Percentiles rank a stretch among this genome's conserved stretches.
Conservation (phyloP, 768 basidiomycete species). For the Suillus weaverae region DNA sequence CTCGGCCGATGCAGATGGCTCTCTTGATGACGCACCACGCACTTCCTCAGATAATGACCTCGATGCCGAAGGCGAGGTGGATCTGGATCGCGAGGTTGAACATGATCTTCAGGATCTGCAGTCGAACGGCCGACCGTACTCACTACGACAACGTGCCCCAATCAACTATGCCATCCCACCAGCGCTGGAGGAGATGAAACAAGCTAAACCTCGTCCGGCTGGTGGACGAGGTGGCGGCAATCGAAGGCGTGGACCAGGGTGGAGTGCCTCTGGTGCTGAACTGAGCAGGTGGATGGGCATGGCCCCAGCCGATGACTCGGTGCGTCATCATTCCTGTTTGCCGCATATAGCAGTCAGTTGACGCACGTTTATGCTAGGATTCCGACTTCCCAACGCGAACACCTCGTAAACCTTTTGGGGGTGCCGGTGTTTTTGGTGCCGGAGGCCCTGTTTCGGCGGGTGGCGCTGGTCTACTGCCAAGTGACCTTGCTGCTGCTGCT, state of each 20-base stretch:
- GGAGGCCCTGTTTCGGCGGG: conserved; percentile 45
- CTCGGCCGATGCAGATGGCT: conserved; percentile 58
- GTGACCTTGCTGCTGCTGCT: conserved; percentile 61
- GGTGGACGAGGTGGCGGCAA: conserved; percentile 37
- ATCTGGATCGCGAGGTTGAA: conserved; percentile 40
- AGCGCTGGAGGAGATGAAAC: conserved; percentile 67
- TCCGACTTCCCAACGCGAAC: conserved; percentile 69
- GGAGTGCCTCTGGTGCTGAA: conserved; percentile 81
- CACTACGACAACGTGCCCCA: conserved; percentile 59
- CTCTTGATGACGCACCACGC: conserved; percentile 53
- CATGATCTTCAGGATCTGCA: conserved; percentile 43
- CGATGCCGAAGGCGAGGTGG: conserved; percentile 39
- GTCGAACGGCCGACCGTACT: conserved; percentile 42
- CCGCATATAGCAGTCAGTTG: not conserved
- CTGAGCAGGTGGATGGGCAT: conserved; percentile 78
- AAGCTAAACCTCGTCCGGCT: conserved; percentile 39
- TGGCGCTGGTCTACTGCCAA: conserved; percentile 57
- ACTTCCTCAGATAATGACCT: conserved; percentile 38
- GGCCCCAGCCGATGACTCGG: conserved; percentile 68
- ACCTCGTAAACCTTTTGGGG: conserved; percentile 65
- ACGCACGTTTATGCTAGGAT: conserved; percentile 45
- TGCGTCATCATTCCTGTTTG: conserved; percentile 30
- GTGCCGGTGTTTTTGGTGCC: conserved; percentile 48
- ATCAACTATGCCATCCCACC: conserved; percentile 85
- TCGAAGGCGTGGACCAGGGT: conserved; percentile 56